These are phyloP conservation scores for Anthracocystis panici-leucophaei DNA, from an alignment of 1,284 basidiomycete species.

Conservation along the genomic window DNA sequence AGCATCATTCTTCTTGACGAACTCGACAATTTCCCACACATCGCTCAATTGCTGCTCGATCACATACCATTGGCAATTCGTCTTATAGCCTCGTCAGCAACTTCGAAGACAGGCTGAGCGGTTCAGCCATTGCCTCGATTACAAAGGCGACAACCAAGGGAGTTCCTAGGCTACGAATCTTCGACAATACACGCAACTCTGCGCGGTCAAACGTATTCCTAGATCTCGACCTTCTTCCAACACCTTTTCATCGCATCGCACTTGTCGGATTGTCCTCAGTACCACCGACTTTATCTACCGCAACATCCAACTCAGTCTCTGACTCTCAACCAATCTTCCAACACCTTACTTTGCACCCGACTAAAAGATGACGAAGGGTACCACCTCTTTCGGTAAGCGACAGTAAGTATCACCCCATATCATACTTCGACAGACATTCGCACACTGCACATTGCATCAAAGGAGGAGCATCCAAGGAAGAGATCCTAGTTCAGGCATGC, in stretches of 20 bases:
- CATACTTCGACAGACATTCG: slow-evolving; percentile 83
- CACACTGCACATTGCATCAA: slow-evolving; percentile 76
- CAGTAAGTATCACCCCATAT: slow-evolving; percentile 64
- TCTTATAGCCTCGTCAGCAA: background rate
- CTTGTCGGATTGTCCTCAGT: slow-evolving; percentile 30
- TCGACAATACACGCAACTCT: background rate
- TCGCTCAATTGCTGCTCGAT: background rate
- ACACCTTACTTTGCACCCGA: slow-evolving; percentile 9
- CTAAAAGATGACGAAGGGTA: slow-evolving; percentile 68
- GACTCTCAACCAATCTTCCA: slow-evolving; percentile 16
- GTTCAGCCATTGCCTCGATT: background rate
- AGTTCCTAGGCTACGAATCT: background rate
- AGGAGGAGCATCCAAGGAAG: background rate
- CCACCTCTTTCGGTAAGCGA: slow-evolving; percentile 70
- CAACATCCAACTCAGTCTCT: slow-evolving; percentile 20
- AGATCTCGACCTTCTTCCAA: background rate
- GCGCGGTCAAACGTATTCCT: background rate
- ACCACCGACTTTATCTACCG: background rate
- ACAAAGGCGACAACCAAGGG: background rate
- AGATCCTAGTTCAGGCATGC: background rate
- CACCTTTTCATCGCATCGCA: slow-evolving; percentile 12
- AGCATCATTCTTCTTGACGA: slow-evolving; percentile 4
- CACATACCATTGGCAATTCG: background rate
- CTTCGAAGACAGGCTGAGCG: background rate
- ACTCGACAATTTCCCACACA: background rate